These are phyloP conservation scores for Penicillium fuscoglaucum DNA, from an alignment of 2,329 filamentous ascomycete genomes.

Conservation along the genomic window DNA sequence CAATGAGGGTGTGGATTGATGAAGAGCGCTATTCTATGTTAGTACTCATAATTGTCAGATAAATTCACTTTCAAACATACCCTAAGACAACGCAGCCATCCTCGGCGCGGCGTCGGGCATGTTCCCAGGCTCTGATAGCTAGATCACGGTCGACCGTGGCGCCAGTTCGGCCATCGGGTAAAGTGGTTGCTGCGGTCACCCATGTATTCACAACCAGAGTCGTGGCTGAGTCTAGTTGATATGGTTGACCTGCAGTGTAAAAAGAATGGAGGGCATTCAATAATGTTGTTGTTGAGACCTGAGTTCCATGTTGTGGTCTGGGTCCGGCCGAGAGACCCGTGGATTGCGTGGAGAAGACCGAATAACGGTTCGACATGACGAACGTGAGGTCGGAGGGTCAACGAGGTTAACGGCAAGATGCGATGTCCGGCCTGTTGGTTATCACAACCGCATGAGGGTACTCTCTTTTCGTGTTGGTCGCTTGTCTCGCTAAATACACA, in stretches of 20 bases:
- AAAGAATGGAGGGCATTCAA: constrained; percentile 89
- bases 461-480: neutral
- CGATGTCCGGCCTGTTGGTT: constrained; percentile 9
- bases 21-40: constrained; percentile 67
- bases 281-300: constrained; percentile 89
- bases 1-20: constrained; percentile 82
- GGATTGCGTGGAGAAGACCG: constrained; percentile 62
- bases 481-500: constrained; percentile 1
- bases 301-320: constrained; percentile 65
- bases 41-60: constrained; percentile 2
- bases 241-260: constrained; percentile 79
- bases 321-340: constrained; percentile 54
- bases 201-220: constrained; percentile 95
- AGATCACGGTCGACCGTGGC: constrained; percentile 79
- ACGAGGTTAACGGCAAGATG: constrained; percentile 3
- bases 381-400: constrained; percentile 2
- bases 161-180: constrained; percentile 67
- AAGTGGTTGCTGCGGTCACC: constrained; percentile 74
- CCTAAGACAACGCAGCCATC: constrained; percentile 90
- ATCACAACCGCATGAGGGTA: constrained; percentile 11
- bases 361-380: constrained; percentile 63
- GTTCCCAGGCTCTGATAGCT: constrained; percentile 87
- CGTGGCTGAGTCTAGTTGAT: constrained; percentile 82
- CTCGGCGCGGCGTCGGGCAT: constrained; percentile 88
- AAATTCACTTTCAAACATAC: constrained; percentile 53